Evolutionary conservation across 306 rosid species (phyloP), one percentile per base, ranked within the genome.

Genomic region (Quercus bicolor): DNA sequence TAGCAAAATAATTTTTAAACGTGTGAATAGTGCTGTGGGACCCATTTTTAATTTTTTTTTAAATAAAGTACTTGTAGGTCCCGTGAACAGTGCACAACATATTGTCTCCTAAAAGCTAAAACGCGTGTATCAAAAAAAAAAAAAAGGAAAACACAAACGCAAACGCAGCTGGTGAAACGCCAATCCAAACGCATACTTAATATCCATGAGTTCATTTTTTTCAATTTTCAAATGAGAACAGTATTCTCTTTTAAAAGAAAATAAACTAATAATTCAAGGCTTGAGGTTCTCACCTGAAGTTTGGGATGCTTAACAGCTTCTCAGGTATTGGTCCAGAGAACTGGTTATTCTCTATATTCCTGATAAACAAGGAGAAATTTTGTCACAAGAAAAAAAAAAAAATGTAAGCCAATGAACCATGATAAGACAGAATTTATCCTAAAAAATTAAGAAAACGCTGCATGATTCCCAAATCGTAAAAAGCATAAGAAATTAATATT

Each of bases 331-430:
- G 88, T 83, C 98, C 98, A 73, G 84, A 20, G 68, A 94, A 92
- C 73, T 82, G 90, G 74, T 94, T 94, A 84, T 90, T 80, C 87
- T 94, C 98, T 21, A 94, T 70, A 83, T 94, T 90, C 94, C 98
- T 94, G 97, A 64, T 73, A 84, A 86, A 80, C 76, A 75, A 80
- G 76, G 59, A 43, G 66, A 60, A 56, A 69, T 66, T 19, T 48
- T 24, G 43, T 37, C 15, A 64, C 19, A 77, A 6, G 6, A 76
- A 76, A 62, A 40, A 21, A 2, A 19, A 16, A 76, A 53, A 40
- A 21, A 1, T 20, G 64, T 2, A 43, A 23, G 54, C 40, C 26
- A 19, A 34, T 14, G 69, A 53, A 71, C 56, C 52, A 66, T 9
- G 23, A 56, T 54, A 13, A 16, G 45, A 37, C 6, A 59, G 20